These are phyloP conservation scores for Cordyceps farinosa DNA, from an alignment of 2,329 filamentous ascomycete genomes.

Conservation along the genomic window DNA sequence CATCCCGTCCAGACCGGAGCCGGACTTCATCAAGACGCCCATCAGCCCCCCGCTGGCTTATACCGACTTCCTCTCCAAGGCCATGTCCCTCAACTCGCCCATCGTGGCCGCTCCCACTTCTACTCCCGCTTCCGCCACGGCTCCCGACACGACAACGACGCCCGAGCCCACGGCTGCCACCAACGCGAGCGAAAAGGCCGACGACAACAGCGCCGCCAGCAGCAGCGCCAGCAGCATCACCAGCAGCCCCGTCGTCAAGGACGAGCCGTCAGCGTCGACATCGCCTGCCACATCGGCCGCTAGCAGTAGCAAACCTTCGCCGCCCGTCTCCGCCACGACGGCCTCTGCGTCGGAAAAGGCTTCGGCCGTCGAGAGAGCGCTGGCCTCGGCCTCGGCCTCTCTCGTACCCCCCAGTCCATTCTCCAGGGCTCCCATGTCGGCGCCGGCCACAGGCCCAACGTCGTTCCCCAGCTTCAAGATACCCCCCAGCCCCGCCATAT, in stretches of 20 bases:
- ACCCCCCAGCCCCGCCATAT: slow-evolving; percentile 69
- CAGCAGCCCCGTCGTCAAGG: slow-evolving; percentile 28
- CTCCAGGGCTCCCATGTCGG: slow-evolving; percentile 52
- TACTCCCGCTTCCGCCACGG: slow-evolving; percentile 25
- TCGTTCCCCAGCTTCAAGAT: slow-evolving; percentile 68
- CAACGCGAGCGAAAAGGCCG: slow-evolving; percentile 52
- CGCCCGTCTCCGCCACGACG: slow-evolving; percentile 32
- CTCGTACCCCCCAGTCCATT: slow-evolving; percentile 46
- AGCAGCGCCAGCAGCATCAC: slow-evolving; percentile 18
- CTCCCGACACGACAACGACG: slow-evolving; percentile 42
- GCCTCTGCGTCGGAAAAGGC: slow-evolving; percentile 23
- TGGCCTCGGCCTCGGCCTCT: slow-evolving; percentile 24
- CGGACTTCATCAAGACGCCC: slow-evolving; percentile 72
- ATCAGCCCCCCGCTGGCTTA: slow-evolving; percentile 90
- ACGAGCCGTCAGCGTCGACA: slow-evolving; percentile 28
- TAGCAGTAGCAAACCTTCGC: slow-evolving; percentile 31
- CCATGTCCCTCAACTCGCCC: slow-evolving; percentile 71
- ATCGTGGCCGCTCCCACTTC: slow-evolving; percentile 39
- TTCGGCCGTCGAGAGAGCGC: not conserved
- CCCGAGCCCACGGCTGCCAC: slow-evolving; percentile 52
- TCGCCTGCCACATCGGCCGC: slow-evolving; percentile 39
- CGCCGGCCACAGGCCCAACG: slow-evolving; percentile 58
- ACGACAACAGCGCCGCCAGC: slow-evolving; percentile 46
- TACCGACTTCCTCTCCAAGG: slow-evolving; percentile 80
- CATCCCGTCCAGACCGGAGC: slow-evolving; percentile 37